Evolutionary conservation across 163 green algal genomes (phyloP).

Genomic region (Smithsoniella earleae): DNA sequence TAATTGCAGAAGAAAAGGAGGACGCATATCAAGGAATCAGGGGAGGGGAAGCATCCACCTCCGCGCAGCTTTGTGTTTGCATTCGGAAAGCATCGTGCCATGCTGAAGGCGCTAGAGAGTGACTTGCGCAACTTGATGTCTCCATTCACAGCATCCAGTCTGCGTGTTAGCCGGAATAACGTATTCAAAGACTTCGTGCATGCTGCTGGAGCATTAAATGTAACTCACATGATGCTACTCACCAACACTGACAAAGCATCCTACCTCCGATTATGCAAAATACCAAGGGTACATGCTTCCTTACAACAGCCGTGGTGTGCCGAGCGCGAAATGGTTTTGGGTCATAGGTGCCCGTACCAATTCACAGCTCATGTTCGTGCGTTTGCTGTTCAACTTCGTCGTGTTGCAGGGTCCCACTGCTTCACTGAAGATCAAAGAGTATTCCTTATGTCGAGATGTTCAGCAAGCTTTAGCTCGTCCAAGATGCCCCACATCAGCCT

Average conservation of each 20-base stretch:
- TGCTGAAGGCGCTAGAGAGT: constrained; percentile 70
- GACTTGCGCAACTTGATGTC: constrained; percentile 86
- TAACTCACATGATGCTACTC: constrained; percentile 95
- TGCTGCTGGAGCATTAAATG: constrained; percentile 83
- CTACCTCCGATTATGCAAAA: constrained; percentile 69
- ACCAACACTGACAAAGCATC: constrained; percentile 68
- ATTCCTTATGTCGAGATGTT: constrained; percentile 80
- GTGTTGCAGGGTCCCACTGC: constrained; percentile 86
- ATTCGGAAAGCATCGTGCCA: constrained; percentile 60
- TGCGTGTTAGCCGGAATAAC: constrained; percentile 47
- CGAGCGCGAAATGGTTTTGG: too few species aligned
- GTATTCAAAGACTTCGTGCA: constrained; percentile 87
- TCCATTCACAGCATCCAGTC: constrained; percentile 80
- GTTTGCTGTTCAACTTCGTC: too few species aligned
- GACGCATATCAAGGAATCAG: constrained; percentile 56
- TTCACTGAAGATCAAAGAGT: constrained; percentile 72
- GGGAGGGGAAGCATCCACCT: constrained; percentile 56
- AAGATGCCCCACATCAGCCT: constrained; percentile 48
- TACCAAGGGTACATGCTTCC: constrained; percentile 44
- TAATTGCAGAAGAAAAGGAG: constrained; percentile 81
- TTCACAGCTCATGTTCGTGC: background rate
- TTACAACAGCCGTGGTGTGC: too few species aligned
- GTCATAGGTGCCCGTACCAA: too few species aligned
- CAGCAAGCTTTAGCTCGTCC: constrained; percentile 51
- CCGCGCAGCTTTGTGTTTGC: constrained; percentile 83